Evolutionary conservation across 345 rosid species (phyloP).

Genomic region (Syzygium grande): DNA sequence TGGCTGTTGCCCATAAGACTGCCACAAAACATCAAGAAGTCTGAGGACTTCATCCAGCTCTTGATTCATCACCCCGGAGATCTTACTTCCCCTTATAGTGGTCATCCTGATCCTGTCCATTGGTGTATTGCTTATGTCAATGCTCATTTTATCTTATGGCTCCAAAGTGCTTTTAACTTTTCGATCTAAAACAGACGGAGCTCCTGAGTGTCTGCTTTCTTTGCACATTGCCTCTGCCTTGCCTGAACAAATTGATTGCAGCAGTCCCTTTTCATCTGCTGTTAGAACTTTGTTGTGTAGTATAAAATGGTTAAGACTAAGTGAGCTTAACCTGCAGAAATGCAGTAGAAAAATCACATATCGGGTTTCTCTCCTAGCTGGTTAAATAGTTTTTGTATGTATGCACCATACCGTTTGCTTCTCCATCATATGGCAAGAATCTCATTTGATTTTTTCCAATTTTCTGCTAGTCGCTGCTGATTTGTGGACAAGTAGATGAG

Average conservation of each 20-base stretch:
- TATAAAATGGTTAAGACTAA: neutral
- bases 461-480: slow-evolving; percentile 52
- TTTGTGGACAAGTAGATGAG: slow-evolving; percentile 56
- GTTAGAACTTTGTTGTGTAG: neutral
- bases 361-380: neutral
- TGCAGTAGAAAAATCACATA: neutral
- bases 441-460: neutral
- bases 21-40: slow-evolving; percentile 31
- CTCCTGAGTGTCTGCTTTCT: neutral
- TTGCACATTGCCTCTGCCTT: neutral
- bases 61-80: slow-evolving; percentile 23
- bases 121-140: neutral
- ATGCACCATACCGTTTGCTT: neutral
- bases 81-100: neutral
- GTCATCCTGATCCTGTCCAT: neutral
- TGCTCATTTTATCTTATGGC: neutral
- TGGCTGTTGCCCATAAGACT: slow-evolving; percentile 67
- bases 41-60: slow-evolving; percentile 20
- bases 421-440: neutral
- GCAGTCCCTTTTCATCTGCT: neutral
- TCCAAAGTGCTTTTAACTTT: neutral
- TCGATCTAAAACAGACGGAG: neutral
- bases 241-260: neutral
- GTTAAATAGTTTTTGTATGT: neutral
- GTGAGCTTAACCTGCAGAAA: neutral